Evolutionary conservation across 192 early-diverging fungal species (phyloP).

Genomic region (Allomyces javanicus): DNA sequence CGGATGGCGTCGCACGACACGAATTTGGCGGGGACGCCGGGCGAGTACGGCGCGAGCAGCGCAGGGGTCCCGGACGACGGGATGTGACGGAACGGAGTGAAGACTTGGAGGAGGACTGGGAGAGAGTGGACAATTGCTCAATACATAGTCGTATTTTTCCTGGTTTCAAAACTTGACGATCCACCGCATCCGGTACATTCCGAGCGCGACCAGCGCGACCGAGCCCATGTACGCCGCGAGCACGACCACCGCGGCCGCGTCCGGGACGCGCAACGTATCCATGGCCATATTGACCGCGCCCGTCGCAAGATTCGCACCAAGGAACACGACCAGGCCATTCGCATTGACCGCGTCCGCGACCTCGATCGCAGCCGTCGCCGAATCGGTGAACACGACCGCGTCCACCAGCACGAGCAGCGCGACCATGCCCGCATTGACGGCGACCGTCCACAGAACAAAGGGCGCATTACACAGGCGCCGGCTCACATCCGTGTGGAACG

Average conservation of each 20-base stretch:
- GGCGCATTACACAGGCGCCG: conserved; percentile 30
- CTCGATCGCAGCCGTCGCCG: not conserved
- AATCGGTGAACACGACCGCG: conserved; percentile 4
- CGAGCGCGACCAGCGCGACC: conserved; percentile 18
- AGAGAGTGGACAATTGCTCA: not conserved
- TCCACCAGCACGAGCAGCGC: conserved; percentile 39
- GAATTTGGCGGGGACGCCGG: too few relatives aligned
- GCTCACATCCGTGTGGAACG: conserved; percentile 23
- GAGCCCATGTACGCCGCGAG: conserved; percentile 28
- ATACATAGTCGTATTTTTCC: not conserved
- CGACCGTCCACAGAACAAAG: conserved; percentile 58
- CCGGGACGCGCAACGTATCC: conserved; percentile 47
- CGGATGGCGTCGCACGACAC: too few relatives aligned
- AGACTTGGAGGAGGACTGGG: too few relatives aligned
- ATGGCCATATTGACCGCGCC: conserved; percentile 63
- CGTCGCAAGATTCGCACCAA: conserved; percentile 76
- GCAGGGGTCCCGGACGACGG: too few relatives aligned
- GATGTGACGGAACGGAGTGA: too few relatives aligned
- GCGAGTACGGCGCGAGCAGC: too few relatives aligned
- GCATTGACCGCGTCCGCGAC: conserved; percentile 50
- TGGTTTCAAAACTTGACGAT: conserved; percentile 11
- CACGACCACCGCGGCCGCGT: conserved; percentile 19
- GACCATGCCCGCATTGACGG: conserved; percentile 45
- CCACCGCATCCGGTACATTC: conserved; percentile 14
- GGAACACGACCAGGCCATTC: conserved; percentile 66